These are phyloP conservation scores for Austroboletus rostrupii DNA, from an alignment of 1,284 basidiomycete genomes.

Conservation along the genomic window DNA sequence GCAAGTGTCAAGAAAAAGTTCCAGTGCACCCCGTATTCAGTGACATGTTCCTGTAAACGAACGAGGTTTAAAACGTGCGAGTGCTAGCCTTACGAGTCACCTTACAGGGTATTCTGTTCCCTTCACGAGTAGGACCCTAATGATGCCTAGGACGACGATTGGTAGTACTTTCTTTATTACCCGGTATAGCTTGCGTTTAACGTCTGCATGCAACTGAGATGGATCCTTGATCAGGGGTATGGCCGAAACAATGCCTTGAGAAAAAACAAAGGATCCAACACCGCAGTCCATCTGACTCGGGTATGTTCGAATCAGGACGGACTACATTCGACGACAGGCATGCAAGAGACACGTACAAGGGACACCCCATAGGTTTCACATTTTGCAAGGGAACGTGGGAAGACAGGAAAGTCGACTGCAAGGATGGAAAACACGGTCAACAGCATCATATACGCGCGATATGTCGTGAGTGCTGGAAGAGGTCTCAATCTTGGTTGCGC, in stretches of 20 bases:
- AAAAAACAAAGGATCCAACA: slow-evolving; percentile 95
- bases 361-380: slow-evolving; percentile 95
- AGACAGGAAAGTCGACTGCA: slow-evolving; percentile 93
- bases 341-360: slow-evolving; percentile 50
- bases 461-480: slow-evolving; percentile 78
- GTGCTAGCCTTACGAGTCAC: background rate
- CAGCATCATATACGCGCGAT: slow-evolving; percentile 93
- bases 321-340: background rate
- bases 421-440: slow-evolving; percentile 90
- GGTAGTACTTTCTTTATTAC: slow-evolving; percentile 62
- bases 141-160: slow-evolving; percentile 69
- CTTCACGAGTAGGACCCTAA: slow-evolving; percentile 86
- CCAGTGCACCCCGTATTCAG: slow-evolving; percentile 97
- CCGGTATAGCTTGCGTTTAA: slow-evolving; percentile 47
- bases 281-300: slow-evolving; percentile 88
- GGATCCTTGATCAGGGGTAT: slow-evolving; percentile 69
- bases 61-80: background rate
- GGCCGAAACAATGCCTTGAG: slow-evolving; percentile 86
- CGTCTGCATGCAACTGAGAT: slow-evolving; percentile 44
- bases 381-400: slow-evolving; percentile 86
- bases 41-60: slow-evolving; percentile 80
- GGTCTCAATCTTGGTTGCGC: slow-evolving; percentile 31
- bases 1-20: slow-evolving; percentile 98
- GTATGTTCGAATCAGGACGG: slow-evolving; percentile 3
- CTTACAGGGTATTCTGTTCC: slow-evolving; percentile 89